phyloP scores from a whole-genome alignment of 2,329 filamentous ascomycete genomes.

The Aspergillus brasiliensis region DNA sequence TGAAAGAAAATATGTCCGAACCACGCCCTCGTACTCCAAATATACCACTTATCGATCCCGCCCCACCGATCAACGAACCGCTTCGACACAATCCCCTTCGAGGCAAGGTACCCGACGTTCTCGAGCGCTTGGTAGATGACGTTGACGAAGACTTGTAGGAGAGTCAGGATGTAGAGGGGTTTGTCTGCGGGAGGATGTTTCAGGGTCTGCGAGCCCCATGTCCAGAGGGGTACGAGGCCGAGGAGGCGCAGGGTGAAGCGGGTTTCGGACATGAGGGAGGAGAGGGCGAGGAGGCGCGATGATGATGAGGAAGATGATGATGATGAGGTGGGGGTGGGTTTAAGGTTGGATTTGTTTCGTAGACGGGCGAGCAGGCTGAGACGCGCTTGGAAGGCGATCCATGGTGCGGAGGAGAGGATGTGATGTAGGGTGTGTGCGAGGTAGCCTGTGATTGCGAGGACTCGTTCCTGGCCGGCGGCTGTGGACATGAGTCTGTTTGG shows the following conservation, averaged over 20 bases:
- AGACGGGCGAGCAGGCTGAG: slow-evolving; percentile 47
- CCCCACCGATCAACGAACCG: slow-evolving; percentile 45
- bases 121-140: slow-evolving; percentile 76
- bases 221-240: slow-evolving; percentile 73
- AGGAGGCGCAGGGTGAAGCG: slow-evolving; percentile 61
- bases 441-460: slow-evolving; percentile 71
- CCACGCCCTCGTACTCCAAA: slow-evolving; percentile 81
- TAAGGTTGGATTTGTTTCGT: slow-evolving; percentile 19
- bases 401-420: slow-evolving; percentile 58
- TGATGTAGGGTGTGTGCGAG: slow-evolving; percentile 63
- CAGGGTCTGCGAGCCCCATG: slow-evolving; percentile 68
- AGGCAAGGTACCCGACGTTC: slow-evolving; percentile 76
- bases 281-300: slow-evolving; percentile 51
- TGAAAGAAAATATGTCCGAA: slow-evolving; percentile 75
- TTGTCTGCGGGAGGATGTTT: slow-evolving; percentile 46
- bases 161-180: slow-evolving; percentile 57
- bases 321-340: slow-evolving; percentile 33
- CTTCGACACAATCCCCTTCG: slow-evolving; percentile 67
- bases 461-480: slow-evolving; percentile 68
- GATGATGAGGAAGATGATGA: slow-evolving; percentile 33
- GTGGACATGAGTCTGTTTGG: slow-evolving; percentile 63
- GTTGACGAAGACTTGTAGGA: slow-evolving; percentile 69
- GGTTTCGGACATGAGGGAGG: slow-evolving; percentile 51
- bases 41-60: slow-evolving; percentile 62
- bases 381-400: slow-evolving; percentile 44